These are phyloP conservation scores for Lipomyces mesembrius DNA, from an alignment of 805 yeast species.

Conservation along the genomic window DNA sequence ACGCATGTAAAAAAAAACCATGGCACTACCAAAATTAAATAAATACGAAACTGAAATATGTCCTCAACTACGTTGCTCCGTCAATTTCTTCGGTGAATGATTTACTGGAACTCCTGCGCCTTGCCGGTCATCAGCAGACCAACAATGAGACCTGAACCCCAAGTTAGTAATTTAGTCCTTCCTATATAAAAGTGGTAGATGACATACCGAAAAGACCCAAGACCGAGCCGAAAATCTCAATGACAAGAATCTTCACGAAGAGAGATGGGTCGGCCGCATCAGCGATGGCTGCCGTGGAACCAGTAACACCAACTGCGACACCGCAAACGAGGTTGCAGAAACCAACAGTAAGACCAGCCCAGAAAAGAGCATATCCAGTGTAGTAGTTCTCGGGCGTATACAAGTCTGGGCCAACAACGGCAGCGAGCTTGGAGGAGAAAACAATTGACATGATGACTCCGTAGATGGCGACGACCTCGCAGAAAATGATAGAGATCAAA, in stretches of 20 bases:
- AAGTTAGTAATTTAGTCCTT: background rate
- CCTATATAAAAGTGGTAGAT: background rate
- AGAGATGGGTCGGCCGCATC: conserved; percentile 97
- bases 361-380: conserved; percentile 92
- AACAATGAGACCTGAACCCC: conserved; percentile 65
- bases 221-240: conserved; percentile 96
- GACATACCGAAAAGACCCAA: conserved; percentile 81
- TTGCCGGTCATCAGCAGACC: conserved; percentile 97
- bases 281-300: conserved; percentile 96
- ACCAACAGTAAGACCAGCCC: conserved; percentile 99
- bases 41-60: conserved; percentile 17
- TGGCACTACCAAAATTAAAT: conserved; percentile 24
- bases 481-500: conserved; percentile 89
- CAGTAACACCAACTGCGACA: conserved; percentile 94
- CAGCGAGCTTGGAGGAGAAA: conserved; percentile 82
- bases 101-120: conserved; percentile 71
- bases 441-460: conserved; percentile 94
- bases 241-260: conserved; percentile 93
- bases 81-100: conserved; percentile 5
- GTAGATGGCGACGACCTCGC: conserved; percentile 98
- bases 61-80: conserved; percentile 10
- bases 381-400: conserved; percentile 83
- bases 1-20: conserved; percentile 26
- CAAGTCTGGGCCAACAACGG: conserved; percentile 63
- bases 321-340: conserved; percentile 93